Evolutionary conservation across 495 filamentous ascomycete genomes (phyloP).

Genomic region (Ascobolus immersus): DNA sequence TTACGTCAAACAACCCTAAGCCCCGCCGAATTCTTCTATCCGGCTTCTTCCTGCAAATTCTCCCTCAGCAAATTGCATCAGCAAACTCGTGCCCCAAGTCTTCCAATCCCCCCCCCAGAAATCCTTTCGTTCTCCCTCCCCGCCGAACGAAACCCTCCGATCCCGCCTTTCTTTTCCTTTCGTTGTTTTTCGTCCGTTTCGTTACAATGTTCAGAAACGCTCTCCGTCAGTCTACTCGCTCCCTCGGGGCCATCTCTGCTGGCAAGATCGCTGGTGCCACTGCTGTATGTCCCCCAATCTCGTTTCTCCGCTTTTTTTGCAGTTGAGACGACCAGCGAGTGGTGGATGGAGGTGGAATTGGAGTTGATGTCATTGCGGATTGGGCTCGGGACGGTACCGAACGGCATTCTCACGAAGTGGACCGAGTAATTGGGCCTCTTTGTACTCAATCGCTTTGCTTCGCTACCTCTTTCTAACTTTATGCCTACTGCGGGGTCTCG

Average conservation of each 20-base stretch:
- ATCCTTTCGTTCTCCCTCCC: constrained; percentile 18
- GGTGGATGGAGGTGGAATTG: no score
- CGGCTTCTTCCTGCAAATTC: constrained; percentile 22
- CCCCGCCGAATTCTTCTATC: constrained; percentile 20
- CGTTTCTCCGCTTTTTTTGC: background rate
- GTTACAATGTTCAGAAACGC: constrained; percentile 91
- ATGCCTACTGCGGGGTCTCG: no score
- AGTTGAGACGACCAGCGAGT: background rate
- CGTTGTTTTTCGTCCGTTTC: constrained; percentile 26
- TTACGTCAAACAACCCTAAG: constrained; percentile 19
- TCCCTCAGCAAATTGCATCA: no score
- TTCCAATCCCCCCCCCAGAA: constrained; percentile 23
- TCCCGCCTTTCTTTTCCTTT: constrained; percentile 17
- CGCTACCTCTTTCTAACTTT: no score
- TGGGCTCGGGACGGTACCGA: no score
- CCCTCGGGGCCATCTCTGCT: constrained; percentile 76
- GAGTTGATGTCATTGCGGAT: no score
- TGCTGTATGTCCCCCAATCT: constrained; percentile 45
- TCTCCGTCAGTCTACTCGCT: constrained; percentile 80
- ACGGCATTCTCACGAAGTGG: no score
- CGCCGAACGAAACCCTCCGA: constrained; percentile 12
- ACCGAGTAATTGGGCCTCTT: no score
- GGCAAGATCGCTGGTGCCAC: constrained; percentile 76
- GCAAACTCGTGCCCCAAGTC: background rate
- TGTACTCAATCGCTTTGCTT: no score